phyloP scores from a whole-genome alignment of 2,329 filamentous ascomycete genomes.

The Aspergillus fumigatiaffinis region DNA sequence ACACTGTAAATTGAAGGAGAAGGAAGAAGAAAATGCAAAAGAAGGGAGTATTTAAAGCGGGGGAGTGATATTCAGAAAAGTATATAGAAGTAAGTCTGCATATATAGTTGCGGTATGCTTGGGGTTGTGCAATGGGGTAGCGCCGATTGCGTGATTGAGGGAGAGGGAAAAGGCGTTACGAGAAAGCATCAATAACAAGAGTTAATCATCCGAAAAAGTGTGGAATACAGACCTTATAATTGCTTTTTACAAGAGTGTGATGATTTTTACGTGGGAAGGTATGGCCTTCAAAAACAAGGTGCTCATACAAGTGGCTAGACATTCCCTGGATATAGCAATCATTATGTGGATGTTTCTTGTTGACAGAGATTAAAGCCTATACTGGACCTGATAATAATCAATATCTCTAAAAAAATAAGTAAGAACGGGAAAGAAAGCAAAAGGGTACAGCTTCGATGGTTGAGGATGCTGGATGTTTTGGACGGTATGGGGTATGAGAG shows the following conservation, averaged over 20 bases:
- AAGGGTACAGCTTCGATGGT: no score
- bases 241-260: background rate
- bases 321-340: no score
- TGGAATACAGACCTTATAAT: background rate
- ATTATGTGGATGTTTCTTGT: no score
- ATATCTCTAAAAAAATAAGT: no score
- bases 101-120: background rate
- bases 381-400: no score
- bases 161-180: background rate
- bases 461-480: no score
- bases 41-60: background rate
- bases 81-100: background rate
- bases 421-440: no score
- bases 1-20: background rate
- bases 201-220: background rate
- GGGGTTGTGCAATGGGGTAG: background rate
- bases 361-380: no score
- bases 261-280: no score
- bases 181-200: background rate
- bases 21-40: background rate
- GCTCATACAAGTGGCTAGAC: no score
- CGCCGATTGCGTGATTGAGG: conserved; percentile 14
- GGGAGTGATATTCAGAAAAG: background rate
- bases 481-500: no score
- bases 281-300: background rate